Evolutionary conservation across 768 basidiomycete genomes (phyloP).

Genomic region (Sarcomyxa edulis): DNA sequence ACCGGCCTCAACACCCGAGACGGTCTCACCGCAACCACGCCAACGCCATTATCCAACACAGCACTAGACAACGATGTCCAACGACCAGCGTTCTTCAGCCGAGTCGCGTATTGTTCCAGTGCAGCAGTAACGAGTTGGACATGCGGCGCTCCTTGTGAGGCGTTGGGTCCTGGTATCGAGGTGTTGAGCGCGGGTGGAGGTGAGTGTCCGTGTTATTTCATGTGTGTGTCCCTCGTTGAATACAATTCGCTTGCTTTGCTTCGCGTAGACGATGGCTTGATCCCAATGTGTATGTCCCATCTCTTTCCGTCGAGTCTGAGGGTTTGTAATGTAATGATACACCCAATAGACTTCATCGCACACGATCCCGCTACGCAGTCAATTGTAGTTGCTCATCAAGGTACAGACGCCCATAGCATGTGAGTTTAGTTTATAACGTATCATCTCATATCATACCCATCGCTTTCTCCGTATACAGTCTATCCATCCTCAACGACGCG

Average conservation of each 20-base stretch:
- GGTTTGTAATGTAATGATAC: slow-evolving; percentile 1
- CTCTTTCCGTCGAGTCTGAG: not conserved
- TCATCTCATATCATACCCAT: not conserved
- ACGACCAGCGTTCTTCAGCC: slow-evolving; percentile 29
- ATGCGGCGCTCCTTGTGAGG: slow-evolving; percentile 29
- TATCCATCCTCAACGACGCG: slow-evolving; percentile 31
- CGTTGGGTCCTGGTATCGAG: slow-evolving; percentile 17
- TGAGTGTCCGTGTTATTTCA: slow-evolving; percentile 11
- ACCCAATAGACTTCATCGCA: slow-evolving; percentile 27
- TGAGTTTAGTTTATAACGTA: slow-evolving; percentile 7
- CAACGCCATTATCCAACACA: too few species aligned
- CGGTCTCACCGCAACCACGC: too few species aligned
- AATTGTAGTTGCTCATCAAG: slow-evolving; percentile 37
- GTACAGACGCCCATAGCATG: slow-evolving; percentile 28
- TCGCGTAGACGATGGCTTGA: slow-evolving; percentile 18
- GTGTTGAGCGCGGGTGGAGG: slow-evolving; percentile 28
- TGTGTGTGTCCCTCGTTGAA: not conserved
- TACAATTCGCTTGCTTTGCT: too few species aligned
- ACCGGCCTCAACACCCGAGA: too few species aligned
- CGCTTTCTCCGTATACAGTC: slow-evolving; percentile 10
- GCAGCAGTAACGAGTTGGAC: slow-evolving; percentile 23
- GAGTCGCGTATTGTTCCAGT: slow-evolving; percentile 31
- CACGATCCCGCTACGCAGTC: slow-evolving; percentile 24
- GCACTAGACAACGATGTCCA: too few species aligned
- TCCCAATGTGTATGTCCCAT: slow-evolving; percentile 22